Base-by-base conservation (phyloP, 2,329 filamentous ascomycete species). In the Xylariaceae sp. region DNA sequence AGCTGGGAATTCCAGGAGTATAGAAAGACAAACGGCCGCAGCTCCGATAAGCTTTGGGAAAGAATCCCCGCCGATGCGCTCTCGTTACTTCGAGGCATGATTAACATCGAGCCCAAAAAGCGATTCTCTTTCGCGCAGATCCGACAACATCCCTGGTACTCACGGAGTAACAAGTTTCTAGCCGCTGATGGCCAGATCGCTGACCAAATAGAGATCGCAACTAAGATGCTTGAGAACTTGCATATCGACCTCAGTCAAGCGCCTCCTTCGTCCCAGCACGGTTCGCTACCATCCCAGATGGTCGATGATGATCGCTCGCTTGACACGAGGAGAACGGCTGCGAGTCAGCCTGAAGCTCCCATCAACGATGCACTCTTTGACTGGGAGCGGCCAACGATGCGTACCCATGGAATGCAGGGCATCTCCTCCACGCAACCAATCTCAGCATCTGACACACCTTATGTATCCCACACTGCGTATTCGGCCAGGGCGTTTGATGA, bases 1-100 rank as follows among this genome's bases (percentile, higher is more conserved):
- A 97, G 91, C 72, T 96, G 90, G 79, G 94, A 99, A 75, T 99
- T 89, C 67, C 84, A 89, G 67, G 92, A 97, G 73, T 99, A 96
- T 72, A 79, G 89, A 47, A 83, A 85, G 60, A 90, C 86, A 1
- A 87, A 88, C 55, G 90, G 92, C n/a, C 85, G 87, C 64, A 93
- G 90, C 64, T 84, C 83, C 1, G 94, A 99, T 71, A 87, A 90
- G 57, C 79, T 97, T 1, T 99, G 94, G 94, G 77, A 85, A 64
- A 85, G 87, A 58, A 76, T 97, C 17, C 92, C 93, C 0, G 58
- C 80, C 0, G 85, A 88, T 17, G 87, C 89, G 1, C 74, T 94
- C 35, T 96, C 92, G 3, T 78, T 99, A 18, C 81, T 99, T 41
- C 85, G 93, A 57, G 94, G 92, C 58, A 97, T 99, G 91, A 89